Evolutionary conservation across 2,329 filamentous ascomycete genomes (phyloP), one percentile per base, ranked within the genome.

Genomic region (Botrytis deweyae): DNA sequence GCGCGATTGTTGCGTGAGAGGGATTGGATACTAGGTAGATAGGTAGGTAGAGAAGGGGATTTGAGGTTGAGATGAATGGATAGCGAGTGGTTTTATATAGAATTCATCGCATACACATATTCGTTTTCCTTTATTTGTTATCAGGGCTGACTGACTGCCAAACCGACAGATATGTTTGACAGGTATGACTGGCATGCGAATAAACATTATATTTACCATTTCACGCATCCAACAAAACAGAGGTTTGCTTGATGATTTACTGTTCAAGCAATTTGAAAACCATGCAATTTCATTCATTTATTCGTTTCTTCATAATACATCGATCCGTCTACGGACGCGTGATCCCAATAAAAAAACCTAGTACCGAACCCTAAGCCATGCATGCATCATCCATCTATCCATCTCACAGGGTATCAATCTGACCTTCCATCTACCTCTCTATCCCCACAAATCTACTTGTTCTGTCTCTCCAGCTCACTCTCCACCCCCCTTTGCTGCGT

Each of bases 401-500:
- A 58, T 18, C 52, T 58, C 62, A 44, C 25, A n/a, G 46, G 64
- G 29, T 52, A 66, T 66, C 64, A n/a, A 52, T 49, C 16, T 46
- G 20, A 55, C 18, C 22, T 6, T 3, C 14, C 29, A 36, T 55
- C 4, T 8, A 1, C 20, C 67, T 49, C 42, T 10, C 20, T 38
- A 22, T 36, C 36, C 44, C 67, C 64, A 40, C 42, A 38, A 1
- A 22, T 16, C 44, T 22, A 49, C 72, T 52, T 65, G 76, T 78
- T n/a, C 46, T 81, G 78, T 88, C 93, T 95, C 83, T 92, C 84
- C 73, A 97, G 87, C 80, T 97, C 94, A 55, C 87, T 84, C 87
- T 97, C 94, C 1, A 91, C 94, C 68, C 94, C 92, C 33, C 94
- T 88, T 87, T 97, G 92, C 80, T 89, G 87, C 33, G 92, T 93